A percentile compares a stretch with the other conserved stretches of the same genome.
phyloP scores from a whole-genome alignment of 192 early-diverging fungal genomes.

The Backusella tuberculispora region DNA sequence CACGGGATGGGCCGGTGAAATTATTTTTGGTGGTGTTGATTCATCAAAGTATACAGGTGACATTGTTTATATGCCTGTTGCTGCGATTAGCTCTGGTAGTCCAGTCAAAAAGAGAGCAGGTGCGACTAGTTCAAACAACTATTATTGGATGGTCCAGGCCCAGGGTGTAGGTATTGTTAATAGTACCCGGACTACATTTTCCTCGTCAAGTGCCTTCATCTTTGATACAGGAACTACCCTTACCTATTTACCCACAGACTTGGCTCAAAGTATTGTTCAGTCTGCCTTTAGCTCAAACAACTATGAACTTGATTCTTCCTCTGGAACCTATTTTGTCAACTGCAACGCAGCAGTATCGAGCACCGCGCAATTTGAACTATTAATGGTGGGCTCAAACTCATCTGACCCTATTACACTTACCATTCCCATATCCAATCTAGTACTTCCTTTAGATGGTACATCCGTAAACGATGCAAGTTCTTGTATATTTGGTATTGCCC shows the following conservation, averaged over 20 bases:
- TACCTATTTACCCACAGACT: conserved; percentile 30
- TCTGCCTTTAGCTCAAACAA: neutral
- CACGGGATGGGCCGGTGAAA: conserved; percentile 45
- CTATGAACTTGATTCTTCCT: conserved; percentile 7
- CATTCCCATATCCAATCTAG: conserved; percentile 26
- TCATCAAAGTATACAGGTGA: conserved; percentile 49
- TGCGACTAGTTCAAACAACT: neutral
- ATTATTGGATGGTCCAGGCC: conserved; percentile 44
- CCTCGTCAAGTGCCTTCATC: conserved; percentile 27
- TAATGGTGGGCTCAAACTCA: conserved; percentile 14
- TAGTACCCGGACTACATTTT: neutral
- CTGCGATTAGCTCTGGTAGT: neutral
- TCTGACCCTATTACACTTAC: conserved; percentile 33
- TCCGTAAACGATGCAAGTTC: neutral
- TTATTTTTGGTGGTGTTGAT: conserved; percentile 60
- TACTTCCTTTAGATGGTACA: conserved; percentile 33
- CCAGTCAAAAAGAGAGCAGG: conserved; percentile 14
- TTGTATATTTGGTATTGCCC: conserved; percentile 42
- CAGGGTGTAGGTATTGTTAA: conserved; percentile 29
- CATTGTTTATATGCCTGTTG: conserved; percentile 51
- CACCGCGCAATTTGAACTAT: conserved; percentile 20
- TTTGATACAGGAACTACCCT: conserved; percentile 40
- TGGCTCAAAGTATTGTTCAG: conserved; percentile 7
- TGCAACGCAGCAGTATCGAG: conserved; percentile 16
- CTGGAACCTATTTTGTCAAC: conserved; percentile 25